phyloP scores from a whole-genome alignment of 495 filamentous ascomycete genomes.

The Penicillium ochrochloron region DNA sequence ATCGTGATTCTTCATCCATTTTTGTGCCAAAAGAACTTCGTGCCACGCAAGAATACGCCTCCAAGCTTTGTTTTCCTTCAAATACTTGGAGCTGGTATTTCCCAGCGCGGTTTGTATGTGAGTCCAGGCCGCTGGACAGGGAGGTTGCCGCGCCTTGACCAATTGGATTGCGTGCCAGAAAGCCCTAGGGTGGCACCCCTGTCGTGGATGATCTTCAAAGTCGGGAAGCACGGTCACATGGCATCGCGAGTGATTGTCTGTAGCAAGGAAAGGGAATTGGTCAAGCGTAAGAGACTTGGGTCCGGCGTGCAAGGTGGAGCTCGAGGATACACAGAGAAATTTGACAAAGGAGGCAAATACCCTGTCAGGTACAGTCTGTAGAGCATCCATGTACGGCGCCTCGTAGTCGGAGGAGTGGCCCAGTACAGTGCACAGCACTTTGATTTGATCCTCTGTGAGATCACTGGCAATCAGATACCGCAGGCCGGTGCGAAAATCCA shows the following conservation, averaged over 20 bases:
- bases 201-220: constrained; percentile 20
- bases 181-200: constrained; percentile 32
- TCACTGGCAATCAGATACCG: constrained; percentile 45
- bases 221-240: constrained; percentile 28
- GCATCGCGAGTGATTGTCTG: constrained; percentile 4
- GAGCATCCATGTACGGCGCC: constrained; percentile 21
- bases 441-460: constrained; percentile 40
- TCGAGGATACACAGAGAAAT: constrained; percentile 47
- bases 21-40: constrained; percentile 36
- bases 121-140: constrained; percentile 46
- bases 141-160: constrained; percentile 35
- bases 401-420: constrained; percentile 22
- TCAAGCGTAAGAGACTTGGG: constrained; percentile 30
- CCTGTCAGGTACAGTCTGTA: constrained; percentile 41
- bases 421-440: constrained; percentile 38
- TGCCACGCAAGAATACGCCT: constrained; percentile 51
- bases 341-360: constrained; percentile 55
- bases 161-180: constrained; percentile 53
- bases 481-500: constrained; percentile 43
- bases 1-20: constrained; percentile 44
- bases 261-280: constrained; percentile 39
- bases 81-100: constrained; percentile 22
- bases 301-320: not conserved
- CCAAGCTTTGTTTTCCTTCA: constrained; percentile 26
- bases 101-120: constrained; percentile 40